Percentiles rank a stretch among this genome's conserved stretches.
These are phyloP conservation scores for Sporothrix humicola DNA, from an alignment of 2,329 filamentous ascomycete species.

Conservation along the genomic window DNA sequence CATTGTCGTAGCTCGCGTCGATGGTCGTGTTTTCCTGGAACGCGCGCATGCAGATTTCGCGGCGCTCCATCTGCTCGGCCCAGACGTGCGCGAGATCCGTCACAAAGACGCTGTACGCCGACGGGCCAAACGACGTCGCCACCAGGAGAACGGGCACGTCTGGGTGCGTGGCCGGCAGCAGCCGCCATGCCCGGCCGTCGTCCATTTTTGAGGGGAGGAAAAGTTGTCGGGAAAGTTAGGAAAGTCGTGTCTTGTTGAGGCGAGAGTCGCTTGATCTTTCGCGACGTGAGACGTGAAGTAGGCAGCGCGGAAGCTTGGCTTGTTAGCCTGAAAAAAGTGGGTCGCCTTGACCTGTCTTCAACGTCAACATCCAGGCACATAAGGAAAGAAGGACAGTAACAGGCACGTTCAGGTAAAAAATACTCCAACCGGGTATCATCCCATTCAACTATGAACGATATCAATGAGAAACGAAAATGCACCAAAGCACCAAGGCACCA, in stretches of 20 bases:
- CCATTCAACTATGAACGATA: background rate
- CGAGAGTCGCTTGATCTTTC: background rate
- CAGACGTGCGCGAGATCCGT: conserved; percentile 78
- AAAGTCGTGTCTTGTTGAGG: background rate
- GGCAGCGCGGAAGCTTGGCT: background rate
- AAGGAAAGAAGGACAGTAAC: too few relatives aligned
- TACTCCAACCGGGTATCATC: conserved; percentile 17
- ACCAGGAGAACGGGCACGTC: conserved; percentile 66
- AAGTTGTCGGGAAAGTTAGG: background rate
- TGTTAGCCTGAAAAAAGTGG: conserved; percentile 19
- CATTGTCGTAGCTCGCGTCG: conserved; percentile 71
- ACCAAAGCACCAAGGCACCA: background rate
- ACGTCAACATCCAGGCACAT: too few relatives aligned
- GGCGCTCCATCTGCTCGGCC: conserved; percentile 67
- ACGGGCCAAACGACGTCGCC: conserved; percentile 58
- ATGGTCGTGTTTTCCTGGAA: conserved; percentile 70
- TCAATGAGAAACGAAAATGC: background rate
- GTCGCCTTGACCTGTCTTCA: background rate
- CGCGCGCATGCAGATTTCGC: conserved; percentile 67
- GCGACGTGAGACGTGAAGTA: conserved; percentile 19
- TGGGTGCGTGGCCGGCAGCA: conserved; percentile 52
- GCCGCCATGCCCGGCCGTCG: conserved; percentile 51
- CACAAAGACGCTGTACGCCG: conserved; percentile 67
- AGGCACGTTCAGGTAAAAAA: background rate
- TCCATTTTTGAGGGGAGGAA: background rate